Evolutionary conservation across 140 eudicot species (phyloP).

Genomic region (Stevia rebaudiana): DNA sequence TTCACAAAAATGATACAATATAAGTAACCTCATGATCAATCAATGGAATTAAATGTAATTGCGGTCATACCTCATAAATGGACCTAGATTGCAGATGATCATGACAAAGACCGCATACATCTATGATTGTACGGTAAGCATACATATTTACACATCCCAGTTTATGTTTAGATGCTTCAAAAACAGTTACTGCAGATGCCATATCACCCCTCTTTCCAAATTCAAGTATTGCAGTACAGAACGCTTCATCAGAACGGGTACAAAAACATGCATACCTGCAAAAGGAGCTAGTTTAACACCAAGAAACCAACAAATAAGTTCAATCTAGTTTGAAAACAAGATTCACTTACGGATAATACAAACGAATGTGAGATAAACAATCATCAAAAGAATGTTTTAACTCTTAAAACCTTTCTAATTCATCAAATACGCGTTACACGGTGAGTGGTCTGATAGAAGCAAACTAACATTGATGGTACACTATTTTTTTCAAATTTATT

Average conservation of each 20-base stretch:
- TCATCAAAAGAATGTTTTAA: too few relatives aligned
- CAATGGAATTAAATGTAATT: constrained; percentile 1
- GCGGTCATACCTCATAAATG: constrained; percentile 71
- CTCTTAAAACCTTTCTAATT: too few relatives aligned
- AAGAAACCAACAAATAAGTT: not conserved
- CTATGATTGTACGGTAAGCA: constrained; percentile 79
- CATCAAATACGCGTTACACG: too few relatives aligned
- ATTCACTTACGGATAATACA: too few relatives aligned
- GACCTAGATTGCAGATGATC: constrained; percentile 70
- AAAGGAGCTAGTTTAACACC: not conserved
- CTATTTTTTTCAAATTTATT: too few relatives aligned
- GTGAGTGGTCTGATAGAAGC: not conserved
- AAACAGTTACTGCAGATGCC: constrained; percentile 61
- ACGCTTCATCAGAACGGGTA: constrained; percentile 42
- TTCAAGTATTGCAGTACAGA: constrained; percentile 61
- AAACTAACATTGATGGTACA: not conserved
- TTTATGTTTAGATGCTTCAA: constrained; percentile 69
- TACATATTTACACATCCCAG: constrained; percentile 67
- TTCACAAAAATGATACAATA: not conserved
- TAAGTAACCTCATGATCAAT: constrained; percentile 15
- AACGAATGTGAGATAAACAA: too few relatives aligned
- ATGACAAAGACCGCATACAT: constrained; percentile 95
- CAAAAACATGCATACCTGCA: constrained; percentile 66
- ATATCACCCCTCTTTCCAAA: constrained; percentile 86
- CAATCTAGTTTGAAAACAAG: not conserved